Percentiles rank a stretch among this genome's conserved stretches.
phyloP scores from a whole-genome alignment of 2,329 filamentous ascomycete species.

The Scedosporium minutisporum region DNA sequence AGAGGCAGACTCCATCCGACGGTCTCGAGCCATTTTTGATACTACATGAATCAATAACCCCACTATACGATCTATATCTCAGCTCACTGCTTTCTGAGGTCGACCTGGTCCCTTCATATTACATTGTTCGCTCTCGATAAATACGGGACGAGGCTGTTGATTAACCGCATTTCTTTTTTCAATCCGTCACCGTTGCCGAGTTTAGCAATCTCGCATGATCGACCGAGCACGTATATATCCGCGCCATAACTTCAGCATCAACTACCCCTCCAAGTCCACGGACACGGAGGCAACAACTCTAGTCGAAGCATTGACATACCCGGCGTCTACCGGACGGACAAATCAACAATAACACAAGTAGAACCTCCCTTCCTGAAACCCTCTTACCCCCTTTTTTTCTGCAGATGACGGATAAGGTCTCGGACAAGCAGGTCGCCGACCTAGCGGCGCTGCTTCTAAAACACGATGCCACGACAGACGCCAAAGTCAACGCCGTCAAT shows the following conservation, averaged over 20 bases:
- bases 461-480: conserved; percentile 54
- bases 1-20: background rate
- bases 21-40: background rate
- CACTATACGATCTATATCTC: background rate
- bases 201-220: background rate
- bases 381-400: background rate
- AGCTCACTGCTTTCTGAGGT: background rate
- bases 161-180: background rate
- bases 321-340: background rate
- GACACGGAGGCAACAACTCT: background rate
- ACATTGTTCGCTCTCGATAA: background rate
- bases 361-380: background rate
- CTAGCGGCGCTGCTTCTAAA: conserved; percentile 43
- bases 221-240: background rate
- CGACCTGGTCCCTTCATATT: no score
- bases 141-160: background rate
- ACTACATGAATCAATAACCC: background rate
- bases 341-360: background rate
- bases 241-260: background rate
- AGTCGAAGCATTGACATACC: background rate
- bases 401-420: conserved; percentile 46
- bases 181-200: no score
- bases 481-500: conserved; percentile 62
- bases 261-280: background rate
- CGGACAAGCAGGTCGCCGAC: conserved; percentile 48